A percentile compares a stretch with the other conserved stretches of the same genome.
phyloP scores from a whole-genome alignment of 2,329 filamentous ascomycete species.

The Metarhizium robertsii region DNA sequence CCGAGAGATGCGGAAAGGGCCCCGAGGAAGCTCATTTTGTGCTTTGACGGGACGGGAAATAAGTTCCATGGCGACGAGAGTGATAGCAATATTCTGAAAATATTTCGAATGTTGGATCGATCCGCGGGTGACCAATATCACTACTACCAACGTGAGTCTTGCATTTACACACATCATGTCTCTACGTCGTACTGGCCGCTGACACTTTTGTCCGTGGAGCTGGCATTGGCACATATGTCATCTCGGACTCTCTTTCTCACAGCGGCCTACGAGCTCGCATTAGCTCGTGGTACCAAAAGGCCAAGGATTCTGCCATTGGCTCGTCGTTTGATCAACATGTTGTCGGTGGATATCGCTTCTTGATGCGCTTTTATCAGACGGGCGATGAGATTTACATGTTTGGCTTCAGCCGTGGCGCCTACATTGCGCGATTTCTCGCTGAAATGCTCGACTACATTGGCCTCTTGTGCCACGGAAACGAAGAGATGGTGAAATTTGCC shows the following conservation, averaged over 20 bases:
- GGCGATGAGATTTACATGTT: conserved; percentile 63
- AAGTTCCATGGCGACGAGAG: conserved; percentile 54
- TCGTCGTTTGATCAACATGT: conserved; percentile 77
- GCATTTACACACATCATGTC: neutral
- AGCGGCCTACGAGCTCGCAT: conserved; percentile 47
- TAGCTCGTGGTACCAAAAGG: conserved; percentile 59
- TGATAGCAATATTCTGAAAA: conserved; percentile 59
- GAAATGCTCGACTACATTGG: conserved; percentile 83
- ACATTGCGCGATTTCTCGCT: conserved; percentile 65
- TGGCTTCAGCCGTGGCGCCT: conserved; percentile 64
- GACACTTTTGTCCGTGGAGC: conserved; percentile 25
- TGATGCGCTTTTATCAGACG: conserved; percentile 63
- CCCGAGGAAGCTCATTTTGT: conserved; percentile 44
- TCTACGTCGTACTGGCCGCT: accelerated
- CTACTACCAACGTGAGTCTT: conserved; percentile 49
- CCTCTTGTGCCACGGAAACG: conserved; percentile 69
- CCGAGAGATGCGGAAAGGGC: neutral
- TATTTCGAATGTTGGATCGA: conserved; percentile 60
- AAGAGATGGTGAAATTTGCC: conserved; percentile 76
- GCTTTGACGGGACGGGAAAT: conserved; percentile 56
- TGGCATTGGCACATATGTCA: conserved; percentile 66
- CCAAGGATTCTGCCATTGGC: conserved; percentile 71
- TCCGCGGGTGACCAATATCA: conserved; percentile 52
- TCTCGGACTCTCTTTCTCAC: conserved; percentile 48
- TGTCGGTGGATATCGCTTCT: conserved; percentile 71